Evolutionary conservation across 2,329 filamentous ascomycete genomes (phyloP).

Genomic region (Hymenoscyphus infarciens): DNA sequence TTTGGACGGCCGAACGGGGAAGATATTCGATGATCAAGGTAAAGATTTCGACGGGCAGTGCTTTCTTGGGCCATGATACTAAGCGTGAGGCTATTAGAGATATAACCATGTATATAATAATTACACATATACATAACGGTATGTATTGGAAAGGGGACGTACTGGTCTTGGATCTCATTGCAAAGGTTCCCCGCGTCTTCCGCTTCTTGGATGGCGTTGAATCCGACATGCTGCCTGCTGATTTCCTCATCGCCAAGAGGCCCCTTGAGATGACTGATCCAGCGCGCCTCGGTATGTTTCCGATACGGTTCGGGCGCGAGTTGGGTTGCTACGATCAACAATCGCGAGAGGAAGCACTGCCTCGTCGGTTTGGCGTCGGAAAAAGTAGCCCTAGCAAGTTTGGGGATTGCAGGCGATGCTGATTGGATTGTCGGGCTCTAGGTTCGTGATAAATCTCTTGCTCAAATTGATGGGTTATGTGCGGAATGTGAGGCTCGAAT

Average conservation of each 20-base stretch:
- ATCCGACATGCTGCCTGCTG: background rate
- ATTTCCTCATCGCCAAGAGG: background rate
- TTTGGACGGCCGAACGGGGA: slow-evolving; percentile 55
- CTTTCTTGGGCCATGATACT: slow-evolving; percentile 37
- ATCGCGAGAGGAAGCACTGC: background rate
- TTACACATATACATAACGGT: background rate
- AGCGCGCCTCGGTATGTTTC: background rate
- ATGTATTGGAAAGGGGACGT: background rate
- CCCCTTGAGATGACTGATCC: background rate
- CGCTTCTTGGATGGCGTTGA: background rate
- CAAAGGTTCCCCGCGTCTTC: background rate
- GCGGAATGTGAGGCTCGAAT: background rate
- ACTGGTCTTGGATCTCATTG: background rate
- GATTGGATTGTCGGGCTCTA: background rate
- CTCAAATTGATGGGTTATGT: background rate
- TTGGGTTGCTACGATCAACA: background rate
- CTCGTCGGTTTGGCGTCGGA: background rate
- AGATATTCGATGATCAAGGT: slow-evolving; percentile 53
- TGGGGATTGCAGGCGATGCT: background rate
- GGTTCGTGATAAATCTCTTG: background rate
- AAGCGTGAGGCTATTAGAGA: background rate
- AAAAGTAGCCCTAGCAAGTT: background rate
- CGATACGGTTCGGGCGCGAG: background rate
- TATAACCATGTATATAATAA: background rate
- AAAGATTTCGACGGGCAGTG: slow-evolving; percentile 60